These are phyloP conservation scores for Huntiella moniliformis DNA, from an alignment of 2,329 filamentous ascomycete species.

Conservation along the genomic window DNA sequence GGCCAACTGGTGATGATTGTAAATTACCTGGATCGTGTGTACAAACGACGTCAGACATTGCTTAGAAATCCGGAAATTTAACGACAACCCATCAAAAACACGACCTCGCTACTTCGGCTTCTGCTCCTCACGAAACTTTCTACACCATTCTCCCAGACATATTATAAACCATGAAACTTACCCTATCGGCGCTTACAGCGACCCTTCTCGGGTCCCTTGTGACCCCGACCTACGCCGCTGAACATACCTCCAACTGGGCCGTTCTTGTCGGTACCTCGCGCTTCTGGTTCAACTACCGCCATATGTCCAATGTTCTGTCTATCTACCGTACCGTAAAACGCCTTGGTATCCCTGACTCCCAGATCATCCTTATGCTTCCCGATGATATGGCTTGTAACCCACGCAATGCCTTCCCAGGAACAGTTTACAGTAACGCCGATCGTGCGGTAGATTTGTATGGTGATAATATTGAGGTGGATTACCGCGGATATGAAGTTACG, in stretches of 20 bases:
- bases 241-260: constrained; percentile 97
- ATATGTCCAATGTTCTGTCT: constrained; percentile 91
- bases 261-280: constrained; percentile 96
- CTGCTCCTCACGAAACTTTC: too few species aligned
- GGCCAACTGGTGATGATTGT: too few species aligned
- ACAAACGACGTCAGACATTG: too few species aligned
- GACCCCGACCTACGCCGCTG: constrained; percentile 28
- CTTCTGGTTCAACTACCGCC: constrained; percentile 99
- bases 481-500: constrained; percentile 92
- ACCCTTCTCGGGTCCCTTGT: constrained; percentile 20
- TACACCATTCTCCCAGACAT: too few species aligned
- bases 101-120: too few species aligned
- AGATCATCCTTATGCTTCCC: constrained; percentile 99
- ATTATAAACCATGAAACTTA: constrained; percentile 21
- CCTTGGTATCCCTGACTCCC: constrained; percentile 89
- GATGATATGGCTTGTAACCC: constrained; percentile 99
- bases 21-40: too few species aligned
- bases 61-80: too few species aligned
- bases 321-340: constrained; percentile 97
- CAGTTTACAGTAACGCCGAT: constrained; percentile 95
- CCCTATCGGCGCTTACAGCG: constrained; percentile 13
- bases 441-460: constrained; percentile 91
- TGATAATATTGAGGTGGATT: constrained; percentile 98
- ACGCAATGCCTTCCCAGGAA: constrained; percentile 91
- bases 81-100: too few species aligned